Evolutionary conservation across 148 eudicot species (phyloP).

Genomic region (Rhododendron ovatum): DNA sequence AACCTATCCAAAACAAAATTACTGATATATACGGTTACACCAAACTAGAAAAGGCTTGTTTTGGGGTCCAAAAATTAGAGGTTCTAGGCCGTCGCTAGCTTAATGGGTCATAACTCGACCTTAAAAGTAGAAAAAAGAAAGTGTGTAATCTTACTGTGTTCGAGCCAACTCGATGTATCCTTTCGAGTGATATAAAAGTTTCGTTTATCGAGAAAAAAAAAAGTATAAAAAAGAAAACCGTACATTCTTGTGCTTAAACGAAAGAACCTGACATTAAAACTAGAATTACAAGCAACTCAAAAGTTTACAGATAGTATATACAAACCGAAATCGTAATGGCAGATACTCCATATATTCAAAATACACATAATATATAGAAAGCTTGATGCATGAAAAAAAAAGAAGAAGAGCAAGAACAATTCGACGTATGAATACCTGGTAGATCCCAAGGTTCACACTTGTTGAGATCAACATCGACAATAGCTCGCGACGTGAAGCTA

Average conservation of each 20-base stretch:
- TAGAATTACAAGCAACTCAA: not conserved
- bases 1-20: not conserved
- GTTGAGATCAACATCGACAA: conserved; percentile 82
- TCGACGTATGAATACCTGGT: conserved; percentile 39
- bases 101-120: too few species aligned
- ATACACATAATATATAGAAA: not conserved
- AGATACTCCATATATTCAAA: too few species aligned
- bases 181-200: too few species aligned
- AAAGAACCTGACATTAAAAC: not conserved
- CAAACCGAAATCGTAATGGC: not conserved
- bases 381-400: not conserved
- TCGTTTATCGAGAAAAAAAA: too few species aligned
- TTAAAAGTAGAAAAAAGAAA: not conserved
- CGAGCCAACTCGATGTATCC: too few species aligned
- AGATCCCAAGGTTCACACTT: conserved; percentile 89
- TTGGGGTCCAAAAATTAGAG: not conserved
- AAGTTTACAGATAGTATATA: not conserved
- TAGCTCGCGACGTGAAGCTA: conserved; percentile 54
- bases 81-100: too few species aligned
- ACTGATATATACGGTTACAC: not conserved
- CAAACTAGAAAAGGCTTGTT: not conserved
- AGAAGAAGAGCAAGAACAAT: not conserved
- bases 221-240: not conserved
- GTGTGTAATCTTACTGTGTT: too few species aligned
- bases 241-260: not conserved